Evolutionary conservation across 768 basidiomycete genomes (phyloP), one percentile per base, ranked within the genome.

Genomic region (Hysterangium stoloniferum): DNA sequence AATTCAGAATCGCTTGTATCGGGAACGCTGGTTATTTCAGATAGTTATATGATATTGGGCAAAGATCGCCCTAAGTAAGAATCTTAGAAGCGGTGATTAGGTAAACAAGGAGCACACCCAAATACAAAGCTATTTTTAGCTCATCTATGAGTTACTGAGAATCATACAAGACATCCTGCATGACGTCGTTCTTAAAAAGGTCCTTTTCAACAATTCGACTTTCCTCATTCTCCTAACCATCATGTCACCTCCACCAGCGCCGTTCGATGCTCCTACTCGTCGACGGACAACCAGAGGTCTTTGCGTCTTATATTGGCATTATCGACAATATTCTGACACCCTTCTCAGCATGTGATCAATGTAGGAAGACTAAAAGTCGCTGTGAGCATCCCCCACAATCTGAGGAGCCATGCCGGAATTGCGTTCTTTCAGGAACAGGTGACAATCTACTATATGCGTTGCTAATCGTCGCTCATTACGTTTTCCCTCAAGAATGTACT

Each of bases 291-390:
- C 48, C 11, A 50, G 48, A 40, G 48, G 48, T 50, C 2, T 4
- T 22, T 36, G 4, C 33, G n/a, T n/a, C 19, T 28, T 31, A 34
- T 33, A 5, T 47, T 20, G 11, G n/a, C 32, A 17, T 8, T 22
- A 6, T 27, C 34, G 1, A 25, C 2, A 35, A 9, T n/a, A 2
- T 15, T 1, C 47, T 35, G 6, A 4, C 28, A 32, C n/a, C 35
- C 34, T 22, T 17, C 29, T 48, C 29, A 61, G 60, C 61, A 27
- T 62, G 61, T 47, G 59, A 60, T 41, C 54, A 59, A n/a, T 62
- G 61, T 45, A 48, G 57, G 19, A 61, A 58, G 41, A 52, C 57
- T 40, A 62, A 59, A 48, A 57, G 58, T 54, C 54, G 57, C 37
- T 61, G 61, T 52, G 58, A 58, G 43, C 61, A 54, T 41, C 57